Base-by-base conservation (phyloP, 2,329 filamentous ascomycete genomes). In the Botryosphaeria dothidea region DNA sequence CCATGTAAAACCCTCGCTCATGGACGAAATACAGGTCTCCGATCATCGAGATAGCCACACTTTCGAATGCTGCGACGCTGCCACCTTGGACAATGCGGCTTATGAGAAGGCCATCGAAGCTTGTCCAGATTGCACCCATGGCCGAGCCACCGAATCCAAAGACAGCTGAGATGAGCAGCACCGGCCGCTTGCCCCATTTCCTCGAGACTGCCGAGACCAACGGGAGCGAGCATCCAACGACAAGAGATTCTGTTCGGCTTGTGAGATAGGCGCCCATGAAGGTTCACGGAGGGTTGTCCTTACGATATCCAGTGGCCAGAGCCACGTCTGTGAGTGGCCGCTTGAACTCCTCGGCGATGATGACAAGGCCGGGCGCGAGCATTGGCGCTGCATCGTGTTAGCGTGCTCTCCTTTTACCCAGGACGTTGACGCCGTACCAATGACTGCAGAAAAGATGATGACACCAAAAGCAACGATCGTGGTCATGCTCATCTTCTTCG, bases 11-110 rank as follows among this genome's bases (percentile, higher is more conserved):
- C 0, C 79, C 82, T 19, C 79, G 75, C 64, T 84, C 73, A 60
- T 84, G 82, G 3, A 83, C 76, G 65, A 84, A 84, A 69, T 80
- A 84, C 43, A 84, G 60, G 67, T 84, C 81, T 15, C 77, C 78
- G 7, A 83, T 77, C 72, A 84, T 81, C 62, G 56, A 60, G n/a
- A 60, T 60, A 25, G 25, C 45, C 11, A 60, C 45, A 68, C 84
- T 82, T 29, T 72, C 73, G 1, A 82, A 65, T 5, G 81, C 79
- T 9, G 56, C 56, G 1, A 60, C 41, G 2, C 82, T 83, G 1
- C 77, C 70, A 17, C 82, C 72, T 43, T 83, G 79, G 21, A 72
- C 71, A n/a, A 84, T 60, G 0, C 80, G 67, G 67, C 83, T 83
- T 41, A 77, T 74, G 0, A 77, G 69, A 69, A 82, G 78, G 49